phyloP scores from a whole-genome alignment of 208 protist species.

The Sergeia podlipaevii region DNA sequence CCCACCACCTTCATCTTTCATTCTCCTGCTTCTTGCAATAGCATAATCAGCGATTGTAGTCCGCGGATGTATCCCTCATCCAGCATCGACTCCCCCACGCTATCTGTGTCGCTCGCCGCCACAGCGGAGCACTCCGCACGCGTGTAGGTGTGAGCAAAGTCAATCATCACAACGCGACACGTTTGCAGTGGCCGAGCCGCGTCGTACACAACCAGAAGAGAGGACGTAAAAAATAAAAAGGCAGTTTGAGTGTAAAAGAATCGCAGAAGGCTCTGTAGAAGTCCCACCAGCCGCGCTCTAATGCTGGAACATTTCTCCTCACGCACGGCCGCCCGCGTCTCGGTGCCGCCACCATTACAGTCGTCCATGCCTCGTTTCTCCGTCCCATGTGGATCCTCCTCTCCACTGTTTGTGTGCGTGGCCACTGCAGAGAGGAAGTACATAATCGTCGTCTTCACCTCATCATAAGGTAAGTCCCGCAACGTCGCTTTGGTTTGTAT shows the following conservation, averaged over 20 bases:
- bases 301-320: no score
- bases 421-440: constrained; percentile 21
- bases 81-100: constrained; percentile 17
- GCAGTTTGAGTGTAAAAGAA: constrained; percentile 19
- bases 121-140: constrained; percentile 12
- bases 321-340: constrained; percentile 4
- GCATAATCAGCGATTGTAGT: constrained; percentile 16
- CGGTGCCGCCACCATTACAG: background rate
- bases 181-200: constrained; percentile 20
- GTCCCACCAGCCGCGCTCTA: no score
- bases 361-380: no score
- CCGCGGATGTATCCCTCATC: constrained; percentile 31
- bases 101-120: constrained; percentile 17
- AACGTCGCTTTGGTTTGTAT: constrained; percentile 23
- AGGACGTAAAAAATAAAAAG: constrained; percentile 40
- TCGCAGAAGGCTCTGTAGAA: constrained; percentile 14
- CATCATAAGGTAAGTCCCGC: constrained; percentile 11
- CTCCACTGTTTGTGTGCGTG: no score
- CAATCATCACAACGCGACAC: constrained; percentile 33
- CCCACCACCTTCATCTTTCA: background rate
- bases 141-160: constrained; percentile 41
- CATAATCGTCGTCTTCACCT: constrained; percentile 13
- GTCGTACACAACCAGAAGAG: constrained; percentile 44
- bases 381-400: no score
- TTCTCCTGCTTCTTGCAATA: constrained; percentile 11